These are phyloP conservation scores for Hypomyces perniciosus DNA, from an alignment of 2,329 filamentous ascomycete genomes.

Conservation along the genomic window DNA sequence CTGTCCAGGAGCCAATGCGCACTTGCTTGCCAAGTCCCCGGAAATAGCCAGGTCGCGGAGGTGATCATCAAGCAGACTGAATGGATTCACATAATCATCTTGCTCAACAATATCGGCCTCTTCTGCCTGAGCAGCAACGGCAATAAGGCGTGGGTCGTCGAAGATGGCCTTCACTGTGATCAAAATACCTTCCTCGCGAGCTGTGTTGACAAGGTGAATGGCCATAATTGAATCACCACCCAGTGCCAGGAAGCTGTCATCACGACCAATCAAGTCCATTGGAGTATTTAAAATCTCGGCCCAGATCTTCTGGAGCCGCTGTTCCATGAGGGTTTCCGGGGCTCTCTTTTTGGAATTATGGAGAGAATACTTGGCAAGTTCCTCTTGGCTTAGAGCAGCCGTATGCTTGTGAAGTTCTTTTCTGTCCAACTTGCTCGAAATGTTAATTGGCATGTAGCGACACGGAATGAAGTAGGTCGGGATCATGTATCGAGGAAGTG, in stretches of 20 bases:
- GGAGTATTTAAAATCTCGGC: constrained; percentile 1
- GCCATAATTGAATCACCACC: constrained; percentile 24
- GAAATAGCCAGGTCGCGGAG: too few relatives aligned
- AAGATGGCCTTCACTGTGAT: constrained; percentile 13
- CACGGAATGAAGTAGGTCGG: constrained; percentile 2
- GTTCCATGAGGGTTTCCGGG: constrained; percentile 2
- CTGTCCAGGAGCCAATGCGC: too few relatives aligned
- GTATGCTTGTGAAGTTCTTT: background rate
- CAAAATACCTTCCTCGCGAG: background rate
- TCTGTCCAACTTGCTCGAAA: constrained; percentile 3
- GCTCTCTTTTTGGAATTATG: background rate
- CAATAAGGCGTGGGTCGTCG: constrained; percentile 8
- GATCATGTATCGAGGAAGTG: constrained; percentile 6
- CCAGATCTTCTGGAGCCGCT: constrained; percentile 8
- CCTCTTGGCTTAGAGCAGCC: background rate
- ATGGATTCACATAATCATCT: background rate
- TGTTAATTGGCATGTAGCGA: constrained; percentile 1
- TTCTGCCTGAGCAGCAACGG: background rate
- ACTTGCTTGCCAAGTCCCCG: too few relatives aligned
- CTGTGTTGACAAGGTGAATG: constrained; percentile 14
- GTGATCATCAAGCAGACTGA: constrained; percentile 1
- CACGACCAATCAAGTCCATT: constrained; percentile 22
- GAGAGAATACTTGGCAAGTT: constrained; percentile 1
- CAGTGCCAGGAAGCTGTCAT: constrained; percentile 21
- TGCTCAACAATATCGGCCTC: background rate